Conservation (phyloP, 768 basidiomycete species). For the Glaciozyma martinii region DNA sequence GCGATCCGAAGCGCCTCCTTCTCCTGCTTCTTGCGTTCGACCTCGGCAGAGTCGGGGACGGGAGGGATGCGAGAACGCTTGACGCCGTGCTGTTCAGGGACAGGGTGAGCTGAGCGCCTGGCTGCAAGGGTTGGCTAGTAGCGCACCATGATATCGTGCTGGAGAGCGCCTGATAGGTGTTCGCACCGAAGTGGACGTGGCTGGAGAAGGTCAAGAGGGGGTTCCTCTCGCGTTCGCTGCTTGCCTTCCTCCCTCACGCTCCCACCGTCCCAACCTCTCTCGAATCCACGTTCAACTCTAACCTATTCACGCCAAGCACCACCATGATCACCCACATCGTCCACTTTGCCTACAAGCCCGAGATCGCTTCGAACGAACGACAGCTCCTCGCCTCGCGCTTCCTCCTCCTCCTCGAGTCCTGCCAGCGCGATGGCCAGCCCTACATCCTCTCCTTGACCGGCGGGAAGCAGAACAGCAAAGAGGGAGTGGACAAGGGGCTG, state of each 20-base stretch:
- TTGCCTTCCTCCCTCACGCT: too few relatives aligned
- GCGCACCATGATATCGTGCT: too few relatives aligned
- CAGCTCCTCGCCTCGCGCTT: constrained; percentile 32
- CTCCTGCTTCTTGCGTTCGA: constrained; percentile 22
- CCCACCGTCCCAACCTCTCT: too few relatives aligned
- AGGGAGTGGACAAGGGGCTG: constrained; percentile 33
- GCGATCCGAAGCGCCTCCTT: constrained; percentile 67
- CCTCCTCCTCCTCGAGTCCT: constrained; percentile 33
- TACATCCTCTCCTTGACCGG: constrained; percentile 35
- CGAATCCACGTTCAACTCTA: too few relatives aligned
- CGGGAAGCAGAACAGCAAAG: constrained; percentile 34
- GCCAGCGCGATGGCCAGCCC: constrained; percentile 14
- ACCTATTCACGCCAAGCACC: neutral
- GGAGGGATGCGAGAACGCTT: constrained; percentile 38
- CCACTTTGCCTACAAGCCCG: constrained; percentile 8
- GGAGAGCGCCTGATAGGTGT: too few relatives aligned
- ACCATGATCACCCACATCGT: constrained; percentile 26
- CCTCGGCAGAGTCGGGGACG: constrained; percentile 27
- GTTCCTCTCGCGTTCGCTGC: too few relatives aligned
- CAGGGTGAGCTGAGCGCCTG: too few relatives aligned
- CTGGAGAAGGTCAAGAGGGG: too few relatives aligned
- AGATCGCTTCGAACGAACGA: constrained; percentile 6
- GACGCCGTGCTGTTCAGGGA: constrained; percentile 39
- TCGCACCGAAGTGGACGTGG: too few relatives aligned
- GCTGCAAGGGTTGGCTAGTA: too few relatives aligned